Evolutionary conservation across 1,284 basidiomycete genomes (phyloP), one percentile per base, ranked within the genome.

Genomic region (Moniliella sp.): DNA sequence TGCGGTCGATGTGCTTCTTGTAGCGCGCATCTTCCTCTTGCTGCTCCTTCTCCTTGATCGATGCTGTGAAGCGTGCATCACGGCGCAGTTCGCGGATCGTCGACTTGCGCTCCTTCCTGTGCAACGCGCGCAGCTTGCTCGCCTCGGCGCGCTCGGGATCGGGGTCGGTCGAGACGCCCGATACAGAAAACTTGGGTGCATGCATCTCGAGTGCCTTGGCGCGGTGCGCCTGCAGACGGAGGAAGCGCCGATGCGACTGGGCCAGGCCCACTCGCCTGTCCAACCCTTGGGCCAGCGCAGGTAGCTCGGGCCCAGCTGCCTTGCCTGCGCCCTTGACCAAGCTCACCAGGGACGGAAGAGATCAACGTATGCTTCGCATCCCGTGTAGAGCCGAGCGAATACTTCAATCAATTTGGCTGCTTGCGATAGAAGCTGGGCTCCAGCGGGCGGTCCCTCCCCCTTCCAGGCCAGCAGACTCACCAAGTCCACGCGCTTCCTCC

Each of bases 41-140:
- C 63, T 75, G 72, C 49, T 80, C 75, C 52, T 81, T 73, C 52
- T 84, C 81, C 18, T 43, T 35, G 14, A 46, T 45, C 30, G 69
- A 69, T 7, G 91, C 84, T 61, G 97, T 67, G 71, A 94, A 97
- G 41, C 73, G 70, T 40, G 81, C 76, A 61, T 99, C 91, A 66
- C 91, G 91, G 41, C 91, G 74, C 36, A 99, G 67, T 58, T 99
- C 91, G 34, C 88, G 70, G 40, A 99, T 83, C 2, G 91, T 91
- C 18, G 91, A 86, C 67, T 94, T 97, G 58, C 72, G 70, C 66
- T 97, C 91, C 65, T 94, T 78, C 65, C 91, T 91, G 67, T 83
- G 76, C 61, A 88, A 73, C 21, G 74, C 71, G 31, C 78, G 76
- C 48, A 97, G 64, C 63, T 97, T 97, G 40, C 75, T 65, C 1